Evolutionary conservation across 1,284 basidiomycete genomes (phyloP), one percentile per base, ranked within the genome.

Genomic region (Austroboletus niveus): DNA sequence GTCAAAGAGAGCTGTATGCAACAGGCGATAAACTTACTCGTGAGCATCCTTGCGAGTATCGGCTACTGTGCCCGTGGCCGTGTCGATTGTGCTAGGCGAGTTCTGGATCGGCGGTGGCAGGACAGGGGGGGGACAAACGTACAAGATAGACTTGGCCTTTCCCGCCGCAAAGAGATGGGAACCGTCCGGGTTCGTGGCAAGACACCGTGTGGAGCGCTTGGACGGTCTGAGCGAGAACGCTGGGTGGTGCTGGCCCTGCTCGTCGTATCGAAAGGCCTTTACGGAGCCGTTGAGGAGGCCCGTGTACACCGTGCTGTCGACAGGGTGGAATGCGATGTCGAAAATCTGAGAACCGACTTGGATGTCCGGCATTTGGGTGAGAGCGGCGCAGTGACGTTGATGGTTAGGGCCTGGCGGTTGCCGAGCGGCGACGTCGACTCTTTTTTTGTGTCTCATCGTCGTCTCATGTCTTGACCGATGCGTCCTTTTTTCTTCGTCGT

Each of bases 261-360:
- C 80, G 62, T 87, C 79, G 64, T 92, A 95, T 5, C 77, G 65
- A 66, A 88, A 90, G 0, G 89, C 85, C 60, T 89, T 91, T 60
- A 97, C 76, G 49, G 90, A 81, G 35, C 94, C 94, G 0, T 88
- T 88, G 30, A 98, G 77, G 3, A 96, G 80, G 1, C 84, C 90
- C 0, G 87, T 77, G 66, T 89, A 94, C 9, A 95, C 80, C 17
- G 85, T 75, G 0, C 84, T 70, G 36, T 80, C 67, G 1, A 72
- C 75, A 0, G 94, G 94, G 62, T 95, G 92, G 65, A 97, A 97
- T 1, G 78, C 81, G 42, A 97, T 75, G 73, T 97, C 94, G 68
- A 97, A 95, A 35, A 94, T 84, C 69, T 97, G 89, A 22, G 83
- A 81, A 46, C 82, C 83, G 40, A 87, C 78, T 29, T 76, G 73